Conservation (phyloP, 495 filamentous ascomycete species). For the Aspergillus nanangensis region DNA sequence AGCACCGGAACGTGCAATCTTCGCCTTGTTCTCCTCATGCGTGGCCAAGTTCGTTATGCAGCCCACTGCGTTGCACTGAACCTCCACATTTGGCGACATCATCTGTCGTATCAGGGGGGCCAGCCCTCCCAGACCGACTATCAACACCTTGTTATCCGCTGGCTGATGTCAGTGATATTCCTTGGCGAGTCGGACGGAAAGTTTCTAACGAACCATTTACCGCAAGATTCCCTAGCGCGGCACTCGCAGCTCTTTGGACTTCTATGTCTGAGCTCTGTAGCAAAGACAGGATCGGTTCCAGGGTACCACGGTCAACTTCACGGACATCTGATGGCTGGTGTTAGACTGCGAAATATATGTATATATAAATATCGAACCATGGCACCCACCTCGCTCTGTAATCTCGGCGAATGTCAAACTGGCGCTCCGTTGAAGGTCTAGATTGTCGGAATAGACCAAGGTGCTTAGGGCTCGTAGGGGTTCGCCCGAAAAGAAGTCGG, state of each 20-base stretch:
- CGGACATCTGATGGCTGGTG: conserved; percentile 95
- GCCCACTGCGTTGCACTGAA: conserved; percentile 97
- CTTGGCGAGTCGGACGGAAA: not conserved
- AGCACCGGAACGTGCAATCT: conserved; percentile 93
- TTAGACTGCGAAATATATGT: too few species aligned
- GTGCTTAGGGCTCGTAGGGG: conserved; percentile 93
- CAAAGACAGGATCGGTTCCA: conserved; percentile 92
- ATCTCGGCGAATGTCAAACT: conserved; percentile 99
- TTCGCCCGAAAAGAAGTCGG: conserved; percentile 96
- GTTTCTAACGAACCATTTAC: conserved; percentile 72
- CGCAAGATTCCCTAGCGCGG: conserved; percentile 91
- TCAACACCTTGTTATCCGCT: conserved; percentile 97
- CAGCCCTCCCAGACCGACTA: conserved; percentile 87
- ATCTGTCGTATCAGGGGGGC: conserved; percentile 94
- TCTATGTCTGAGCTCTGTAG: conserved; percentile 94
- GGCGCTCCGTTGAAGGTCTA: conserved; percentile 94
- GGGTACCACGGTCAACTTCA: conserved; percentile 89
- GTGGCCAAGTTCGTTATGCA: conserved; percentile 98
- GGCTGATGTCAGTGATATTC: conserved; percentile 47
- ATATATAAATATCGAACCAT: too few species aligned
- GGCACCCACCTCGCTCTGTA: conserved; percentile 97
- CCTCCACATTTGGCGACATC: conserved; percentile 98
- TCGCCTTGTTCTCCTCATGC: conserved; percentile 98
- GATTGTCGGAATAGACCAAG: conserved; percentile 96
- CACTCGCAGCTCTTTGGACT: conserved; percentile 94